Base-by-base conservation (phyloP, 1,284 basidiomycete species). In the Ustilago curta region DNA sequence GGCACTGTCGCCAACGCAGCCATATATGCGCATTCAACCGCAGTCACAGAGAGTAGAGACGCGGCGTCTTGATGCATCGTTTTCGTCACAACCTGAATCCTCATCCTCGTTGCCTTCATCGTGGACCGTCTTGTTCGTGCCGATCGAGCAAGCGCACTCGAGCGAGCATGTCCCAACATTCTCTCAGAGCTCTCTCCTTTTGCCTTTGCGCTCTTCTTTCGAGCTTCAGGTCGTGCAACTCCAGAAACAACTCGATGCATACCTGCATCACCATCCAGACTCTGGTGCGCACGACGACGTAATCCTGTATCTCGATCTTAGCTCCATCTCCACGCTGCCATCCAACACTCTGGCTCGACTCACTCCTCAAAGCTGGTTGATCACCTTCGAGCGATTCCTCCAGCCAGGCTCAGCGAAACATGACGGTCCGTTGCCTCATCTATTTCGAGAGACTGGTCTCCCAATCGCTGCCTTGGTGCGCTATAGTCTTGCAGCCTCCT, bases 361-460 rank as follows among this genome's bases (percentile, higher is more conserved):
- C 16, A 65, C 58, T 7, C 25, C 37, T 6, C 31, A 70, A 14
- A 70, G 53, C 54, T 70, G 68, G 68, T 25, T 49, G 5, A 19
- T 57, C 44, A 23, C 47, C 9, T 70, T 70, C 31, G 11, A 31
- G 4, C 8, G 31, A n/a, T 54, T 42, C 27, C 12, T 31, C 18
- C 23, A 18, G 3, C 2, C 27, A 0, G 14, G 16, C n/a, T 23
- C 8, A 6, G 12, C 31, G 5, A 52, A 42, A 2, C 21, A 21
- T 14, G 23, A n/a, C 0, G 21, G 25, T 4, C 44, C 58, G 6
- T 14, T 60, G 27, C 68, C 68, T 1, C 45, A 57, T 2, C 29
- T 64, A 1, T 50, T 37, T 23, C 57, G 57, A 18, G 43, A 70
- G 45, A 70, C 68, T 0, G 68, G 68, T 8, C 54, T 70, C 44